Evolutionary conservation across 257 asterid species (phyloP).

Genomic region (Lycium barbarum): DNA sequence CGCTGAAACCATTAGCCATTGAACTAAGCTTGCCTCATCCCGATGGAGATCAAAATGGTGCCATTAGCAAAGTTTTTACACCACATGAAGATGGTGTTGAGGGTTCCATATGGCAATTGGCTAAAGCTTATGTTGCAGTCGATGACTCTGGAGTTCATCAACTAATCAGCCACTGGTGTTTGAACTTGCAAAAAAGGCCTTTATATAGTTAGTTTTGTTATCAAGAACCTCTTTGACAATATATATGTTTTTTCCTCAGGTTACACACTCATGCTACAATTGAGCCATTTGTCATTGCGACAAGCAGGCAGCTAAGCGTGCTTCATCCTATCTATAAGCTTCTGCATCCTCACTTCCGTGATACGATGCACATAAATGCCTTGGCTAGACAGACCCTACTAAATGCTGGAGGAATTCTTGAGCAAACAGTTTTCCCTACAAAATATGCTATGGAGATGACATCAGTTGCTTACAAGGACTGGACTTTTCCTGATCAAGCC

Average conservation of each 20-base stretch:
- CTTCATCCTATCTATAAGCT: constrained; percentile 74
- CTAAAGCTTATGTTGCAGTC: constrained; percentile 61
- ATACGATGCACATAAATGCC: constrained; percentile 76
- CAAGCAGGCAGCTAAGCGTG: constrained; percentile 63
- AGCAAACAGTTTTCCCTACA: constrained; percentile 62
- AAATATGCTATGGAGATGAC: constrained; percentile 67
- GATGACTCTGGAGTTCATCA: constrained; percentile 67
- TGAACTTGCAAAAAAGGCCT: not conserved
- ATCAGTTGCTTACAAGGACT: constrained; percentile 52
- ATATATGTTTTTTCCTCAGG: constrained; percentile 37
- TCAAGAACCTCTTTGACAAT: not conserved
- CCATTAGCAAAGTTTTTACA: constrained; percentile 53
- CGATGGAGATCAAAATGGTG: constrained; percentile 50
- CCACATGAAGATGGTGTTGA: constrained; percentile 48
- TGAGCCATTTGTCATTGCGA: constrained; percentile 74
- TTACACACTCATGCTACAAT: constrained; percentile 67
- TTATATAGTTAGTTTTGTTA: not conserved
- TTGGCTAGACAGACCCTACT: constrained; percentile 65
- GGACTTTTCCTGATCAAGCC: constrained; percentile 71
- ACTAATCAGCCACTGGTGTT: constrained; percentile 65
- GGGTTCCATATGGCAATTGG: constrained; percentile 60
- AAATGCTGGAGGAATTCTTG: constrained; percentile 72
- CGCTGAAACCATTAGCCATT: constrained; percentile 56
- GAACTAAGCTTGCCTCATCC: constrained; percentile 64
- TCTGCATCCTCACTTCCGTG: constrained; percentile 73